phyloP scores from a whole-genome alignment of 768 basidiomycete species.

The Lactarius quietus region DNA sequence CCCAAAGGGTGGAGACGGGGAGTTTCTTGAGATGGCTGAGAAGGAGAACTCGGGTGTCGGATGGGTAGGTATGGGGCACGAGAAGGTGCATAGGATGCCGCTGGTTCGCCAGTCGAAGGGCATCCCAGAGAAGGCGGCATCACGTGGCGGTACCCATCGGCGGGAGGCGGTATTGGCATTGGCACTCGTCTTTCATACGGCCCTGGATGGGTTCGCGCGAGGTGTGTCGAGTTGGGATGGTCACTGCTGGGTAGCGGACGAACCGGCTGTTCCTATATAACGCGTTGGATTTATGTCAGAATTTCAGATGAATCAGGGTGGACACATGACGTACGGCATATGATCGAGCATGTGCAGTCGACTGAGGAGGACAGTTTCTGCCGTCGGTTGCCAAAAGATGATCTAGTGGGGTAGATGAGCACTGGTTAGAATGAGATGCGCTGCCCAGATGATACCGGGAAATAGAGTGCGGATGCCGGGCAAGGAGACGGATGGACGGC shows the following conservation, averaged over 20 bases:
- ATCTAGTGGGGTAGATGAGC: conserved; percentile 23
- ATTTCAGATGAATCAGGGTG: neutral
- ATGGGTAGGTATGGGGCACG: conserved; percentile 8
- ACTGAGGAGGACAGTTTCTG: conserved; percentile 12
- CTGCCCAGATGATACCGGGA: conserved; percentile 29
- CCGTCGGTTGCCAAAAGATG: conserved; percentile 22
- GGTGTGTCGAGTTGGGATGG: neutral
- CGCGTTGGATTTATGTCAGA: neutral
- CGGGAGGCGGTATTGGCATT: neutral
- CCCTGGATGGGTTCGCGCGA: conserved; percentile 11
- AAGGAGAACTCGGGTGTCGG: conserved; percentile 8
- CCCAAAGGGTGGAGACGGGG: conserved; percentile 17
- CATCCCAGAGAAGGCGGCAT: neutral
- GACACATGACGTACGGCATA: conserved; percentile 1
- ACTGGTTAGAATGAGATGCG: conserved; percentile 8
- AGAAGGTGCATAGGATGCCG: conserved; percentile 2
- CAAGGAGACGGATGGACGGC: conserved; percentile 25
- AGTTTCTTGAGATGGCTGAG: conserved; percentile 14
- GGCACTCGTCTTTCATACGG: conserved; percentile 12
- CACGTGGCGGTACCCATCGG: conserved; percentile 17
- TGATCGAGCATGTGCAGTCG: neutral
- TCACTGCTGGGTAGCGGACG: conserved; percentile 8
- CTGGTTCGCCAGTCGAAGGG: conserved; percentile 1
- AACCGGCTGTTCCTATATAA: conserved; percentile 18
- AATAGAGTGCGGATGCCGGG: conserved; percentile 34